Percentiles rank a stretch among this genome's conserved stretches.
phyloP scores from a whole-genome alignment of 2,329 filamentous ascomycete species.

The Claviceps sp. region DNA sequence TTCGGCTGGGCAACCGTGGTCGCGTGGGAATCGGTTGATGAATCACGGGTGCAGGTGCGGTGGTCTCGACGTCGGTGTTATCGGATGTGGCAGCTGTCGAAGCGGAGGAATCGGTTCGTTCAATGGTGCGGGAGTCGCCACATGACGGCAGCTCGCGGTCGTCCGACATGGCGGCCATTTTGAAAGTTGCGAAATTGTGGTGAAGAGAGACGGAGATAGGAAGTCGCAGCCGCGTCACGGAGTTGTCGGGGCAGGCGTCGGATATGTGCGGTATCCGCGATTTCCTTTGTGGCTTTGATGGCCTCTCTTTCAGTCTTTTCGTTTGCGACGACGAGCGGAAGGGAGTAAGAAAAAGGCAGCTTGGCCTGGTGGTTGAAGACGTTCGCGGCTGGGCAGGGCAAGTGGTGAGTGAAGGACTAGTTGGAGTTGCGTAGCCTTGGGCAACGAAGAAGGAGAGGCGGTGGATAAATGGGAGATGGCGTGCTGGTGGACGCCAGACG shows the following conservation, averaged over 20 bases:
- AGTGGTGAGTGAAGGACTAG: not conserved
- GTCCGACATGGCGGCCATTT: slow-evolving; percentile 10
- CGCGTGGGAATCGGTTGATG: slow-evolving; percentile 42
- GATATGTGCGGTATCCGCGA: not conserved
- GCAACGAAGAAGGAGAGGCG: not conserved
- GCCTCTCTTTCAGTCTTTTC: not conserved
- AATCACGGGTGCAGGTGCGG: slow-evolving; percentile 29
- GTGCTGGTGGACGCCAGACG: not conserved
- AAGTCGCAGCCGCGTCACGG: not conserved
- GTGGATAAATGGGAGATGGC: slow-evolving; percentile 1
- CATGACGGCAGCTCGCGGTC: slow-evolving; percentile 12
- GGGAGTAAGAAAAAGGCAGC: not conserved
- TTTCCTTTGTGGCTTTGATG: not conserved
- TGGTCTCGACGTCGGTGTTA: slow-evolving; percentile 16
- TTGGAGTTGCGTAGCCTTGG: not conserved
- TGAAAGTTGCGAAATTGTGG: too few relatives aligned
- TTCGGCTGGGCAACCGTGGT: slow-evolving; percentile 57
- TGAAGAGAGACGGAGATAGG: not conserved
- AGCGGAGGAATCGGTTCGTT: slow-evolving; percentile 23
- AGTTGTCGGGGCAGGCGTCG: not conserved
- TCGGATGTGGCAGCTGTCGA: slow-evolving; percentile 20
- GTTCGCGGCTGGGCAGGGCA: not conserved
- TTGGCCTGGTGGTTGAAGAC: not conserved
- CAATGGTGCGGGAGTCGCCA: slow-evolving; percentile 20
- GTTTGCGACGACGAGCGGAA: not conserved